These are phyloP conservation scores for Ophiocordyceps camponoti-floridani DNA, from an alignment of 2,329 filamentous ascomycete genomes.

Conservation along the genomic window DNA sequence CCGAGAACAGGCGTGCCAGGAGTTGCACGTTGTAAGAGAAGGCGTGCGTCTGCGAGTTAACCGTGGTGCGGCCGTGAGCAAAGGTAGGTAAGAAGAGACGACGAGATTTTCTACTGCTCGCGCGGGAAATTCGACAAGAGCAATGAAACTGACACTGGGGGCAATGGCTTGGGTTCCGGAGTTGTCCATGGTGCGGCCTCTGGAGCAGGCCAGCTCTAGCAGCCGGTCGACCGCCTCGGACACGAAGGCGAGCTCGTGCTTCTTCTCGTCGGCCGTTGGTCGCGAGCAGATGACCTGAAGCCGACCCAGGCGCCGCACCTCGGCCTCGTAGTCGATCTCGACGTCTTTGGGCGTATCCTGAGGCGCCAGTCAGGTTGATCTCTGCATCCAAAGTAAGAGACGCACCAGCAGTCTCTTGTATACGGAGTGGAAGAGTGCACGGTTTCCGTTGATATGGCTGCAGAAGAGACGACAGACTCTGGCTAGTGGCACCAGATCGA, in stretches of 20 bases:
- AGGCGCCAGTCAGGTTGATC: neutral
- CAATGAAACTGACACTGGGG: constrained; percentile 17
- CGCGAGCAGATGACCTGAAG: constrained; percentile 24
- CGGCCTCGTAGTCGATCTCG: constrained; percentile 22
- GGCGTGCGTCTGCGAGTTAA: constrained; percentile 16
- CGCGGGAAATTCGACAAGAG: no score
- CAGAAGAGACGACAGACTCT: constrained; percentile 33
- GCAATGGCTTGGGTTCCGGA: constrained; percentile 23
- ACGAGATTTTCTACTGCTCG: no score
- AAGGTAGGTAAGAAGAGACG: no score
- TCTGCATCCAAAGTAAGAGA: neutral
- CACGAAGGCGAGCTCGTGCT: constrained; percentile 28
- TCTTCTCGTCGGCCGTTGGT: constrained; percentile 17
- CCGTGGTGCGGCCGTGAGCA: constrained; percentile 10
- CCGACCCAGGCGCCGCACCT: constrained; percentile 23
- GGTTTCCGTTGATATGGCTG: constrained; percentile 37
- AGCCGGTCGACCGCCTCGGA: constrained; percentile 25
- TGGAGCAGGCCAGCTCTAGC: constrained; percentile 23
- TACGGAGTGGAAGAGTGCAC: constrained; percentile 39
- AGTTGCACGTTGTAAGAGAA: constrained; percentile 28
- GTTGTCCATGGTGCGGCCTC: constrained; percentile 11
- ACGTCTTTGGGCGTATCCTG: constrained; percentile 16
- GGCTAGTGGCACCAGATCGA: constrained; percentile 34
- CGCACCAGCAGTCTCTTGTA: constrained; percentile 39
- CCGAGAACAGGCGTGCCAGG: constrained; percentile 24